Base-by-base conservation (phyloP, 805 yeast species). In the Alloascoidea hylecoeti region DNA sequence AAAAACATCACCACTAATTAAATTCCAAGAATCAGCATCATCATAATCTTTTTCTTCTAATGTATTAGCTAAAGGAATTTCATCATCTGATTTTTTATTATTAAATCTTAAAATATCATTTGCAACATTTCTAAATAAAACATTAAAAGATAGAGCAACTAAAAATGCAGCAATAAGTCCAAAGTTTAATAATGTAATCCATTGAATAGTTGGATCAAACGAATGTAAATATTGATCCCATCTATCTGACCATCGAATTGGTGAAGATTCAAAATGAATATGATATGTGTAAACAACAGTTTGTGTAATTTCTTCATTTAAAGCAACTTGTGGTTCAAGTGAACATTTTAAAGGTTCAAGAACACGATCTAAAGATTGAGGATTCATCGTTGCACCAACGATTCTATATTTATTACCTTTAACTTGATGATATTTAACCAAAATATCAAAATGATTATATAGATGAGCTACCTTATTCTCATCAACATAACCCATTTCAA, bases 201-300 rank as follows among this genome's bases (percentile, higher is more conserved):
- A 81, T 54, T 81, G 92, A 44, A 82, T 79, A 51, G 80, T 79
- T 39, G 92, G 88, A 52, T 82, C 88, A 54, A 79, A 81, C n/a
- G 78, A 85, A 45, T 81, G 89, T 49, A 81, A 63, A 53, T 82
- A 82, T 53, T 81, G 79, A 55, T 82, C 92, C 94, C 94, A 82
- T 66, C 94, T 73, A 1, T 89, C 80, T 18, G 89, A 89, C 92
- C 92, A 82, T 3, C 69, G 68, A 2, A 82, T 77, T 3, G 63
- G 66, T 3, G 80, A 72, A 39, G 68, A 68, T n/a, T 58, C 52
- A 55, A 78, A 82, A 30, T 53, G 59, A 13, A 80, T 80, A 3
- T 82, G 73, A 51, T 82, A 82, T 5, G 88, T 70, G 58, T 72
- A 82, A 16, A 63, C 50, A 12, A 82, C 86, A 1, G 55, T 52